phyloP scores from a whole-genome alignment of 495 filamentous ascomycete species.

The Neurospora discreta region DNA sequence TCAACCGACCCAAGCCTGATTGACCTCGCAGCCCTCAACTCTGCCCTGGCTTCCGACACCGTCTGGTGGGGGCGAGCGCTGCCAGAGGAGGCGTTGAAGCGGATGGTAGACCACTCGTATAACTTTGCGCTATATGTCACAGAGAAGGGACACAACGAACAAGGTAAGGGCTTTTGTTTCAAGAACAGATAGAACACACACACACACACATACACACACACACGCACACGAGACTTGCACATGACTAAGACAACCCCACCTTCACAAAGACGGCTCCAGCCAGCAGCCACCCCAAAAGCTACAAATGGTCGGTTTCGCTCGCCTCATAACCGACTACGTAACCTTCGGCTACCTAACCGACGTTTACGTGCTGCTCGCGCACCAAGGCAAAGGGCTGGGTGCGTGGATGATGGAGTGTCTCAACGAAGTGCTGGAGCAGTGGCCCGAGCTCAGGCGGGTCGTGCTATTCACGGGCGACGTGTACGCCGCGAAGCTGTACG shows the following conservation, averaged over 20 bases:
- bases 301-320: constrained; percentile 45
- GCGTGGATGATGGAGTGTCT: constrained; percentile 51
- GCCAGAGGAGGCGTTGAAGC: constrained; percentile 26
- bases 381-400: constrained; percentile 50
- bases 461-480: constrained; percentile 37
- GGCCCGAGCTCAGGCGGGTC: constrained; percentile 46
- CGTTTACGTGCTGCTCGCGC: constrained; percentile 46
- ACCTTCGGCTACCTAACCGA: constrained; percentile 62
- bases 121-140: constrained; percentile 44
- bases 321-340: constrained; percentile 52
- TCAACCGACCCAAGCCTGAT: constrained; percentile 41
- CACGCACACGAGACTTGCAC: not conserved
- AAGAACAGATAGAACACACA: not conserved
- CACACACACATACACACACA: not conserved
- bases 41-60: constrained; percentile 37
- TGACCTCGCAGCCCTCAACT: constrained; percentile 37
- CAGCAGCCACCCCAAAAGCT: not conserved
- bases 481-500: constrained; percentile 33
- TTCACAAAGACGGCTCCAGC: constrained; percentile 3
- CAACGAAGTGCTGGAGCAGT: constrained; percentile 39
- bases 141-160: constrained; percentile 11
- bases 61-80: constrained; percentile 45
- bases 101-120: constrained; percentile 40
- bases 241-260: not conserved
- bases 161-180: not conserved